Conservation (phyloP, 441 rosid species). For the Pelargonium cotyledonis region DNA sequence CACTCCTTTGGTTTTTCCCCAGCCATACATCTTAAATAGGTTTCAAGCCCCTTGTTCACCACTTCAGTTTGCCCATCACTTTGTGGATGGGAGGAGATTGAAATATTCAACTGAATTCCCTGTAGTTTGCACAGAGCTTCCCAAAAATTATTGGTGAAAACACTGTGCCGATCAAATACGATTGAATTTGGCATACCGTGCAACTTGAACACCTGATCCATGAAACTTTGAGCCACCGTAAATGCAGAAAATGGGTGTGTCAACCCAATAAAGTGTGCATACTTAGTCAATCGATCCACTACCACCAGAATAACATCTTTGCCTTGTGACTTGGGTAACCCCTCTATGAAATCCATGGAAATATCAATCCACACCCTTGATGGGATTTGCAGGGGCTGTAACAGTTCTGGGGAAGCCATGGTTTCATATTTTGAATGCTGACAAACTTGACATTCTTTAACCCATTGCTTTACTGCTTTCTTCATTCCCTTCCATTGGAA, state of each 20-base stretch:
- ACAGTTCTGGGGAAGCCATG: background rate
- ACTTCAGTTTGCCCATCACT: constrained; percentile 3
- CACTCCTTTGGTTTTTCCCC: background rate
- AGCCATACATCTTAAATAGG: background rate
- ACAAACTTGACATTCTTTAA: background rate
- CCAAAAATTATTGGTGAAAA: constrained; percentile 4
- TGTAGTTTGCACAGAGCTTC: background rate
- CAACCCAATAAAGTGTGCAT: background rate
- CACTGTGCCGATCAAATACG: background rate
- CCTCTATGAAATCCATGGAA: constrained; percentile 5
- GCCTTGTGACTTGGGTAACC: background rate
- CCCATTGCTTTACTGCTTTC: background rate
- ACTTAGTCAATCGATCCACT: constrained; percentile 3
- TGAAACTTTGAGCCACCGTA: background rate
- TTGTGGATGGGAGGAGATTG: background rate
- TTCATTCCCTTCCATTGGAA: background rate
- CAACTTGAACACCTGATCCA: background rate
- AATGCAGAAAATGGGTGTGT: background rate
- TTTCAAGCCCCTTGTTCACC: background rate
- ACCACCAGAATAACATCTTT: background rate
- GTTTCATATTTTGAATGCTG: background rate
- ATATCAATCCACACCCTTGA: background rate
- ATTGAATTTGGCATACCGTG: constrained; percentile 9
- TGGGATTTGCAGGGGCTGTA: background rate
- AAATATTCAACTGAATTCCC: background rate